Evolutionary conservation across 2,329 filamentous ascomycete genomes (phyloP), one percentile per base, ranked within the genome.

Genomic region (Dactylellina sp.): DNA sequence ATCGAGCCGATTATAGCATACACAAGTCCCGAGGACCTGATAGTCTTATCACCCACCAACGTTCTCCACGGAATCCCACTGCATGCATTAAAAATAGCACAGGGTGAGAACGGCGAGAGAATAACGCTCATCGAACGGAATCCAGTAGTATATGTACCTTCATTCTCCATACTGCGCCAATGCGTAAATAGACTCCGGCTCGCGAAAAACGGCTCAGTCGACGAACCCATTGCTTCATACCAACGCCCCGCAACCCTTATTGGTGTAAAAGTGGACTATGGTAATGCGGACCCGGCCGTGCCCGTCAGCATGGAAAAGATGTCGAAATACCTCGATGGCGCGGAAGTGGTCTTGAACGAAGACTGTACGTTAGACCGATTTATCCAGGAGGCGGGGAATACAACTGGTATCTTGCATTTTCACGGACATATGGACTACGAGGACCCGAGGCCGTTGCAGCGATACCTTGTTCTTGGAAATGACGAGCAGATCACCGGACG

Each of bases 391-490:
- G 47, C 56, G 16, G 40, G 22, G 4, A 46, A 44, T 25, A 74
- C 60, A 11, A 56, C 55, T 5, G 44, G 60, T 37, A 74, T 74
- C 12, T 46, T 74, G 4, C 70, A 74, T 24, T 74, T 74, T 55
- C 70, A 74, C 60, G 70, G 70, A 16, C 61, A 74, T 37, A 66
- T 74, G 70, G 59, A 74, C 24, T 74, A 74, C 24, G 28, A 32
- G 2, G 55, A 61, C 18, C 70, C 70, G 1, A 14, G 49, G 20
- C 61, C 70, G 11, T 32, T 74, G 24, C 55, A 61, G 9, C 25
- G 70, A 7, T 61, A 61, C 24, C 49, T 74, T 0, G 22, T 66
- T 11, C 42, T 74, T 1, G 55, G 47, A 7, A 22, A 55, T 1
- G 55, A 47, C 5, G 61, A 66, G 11, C 49, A 32, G 7, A 74